Evolutionary conservation across 2,329 filamentous ascomycete genomes (phyloP), one percentile per base, ranked within the genome.

Genomic region (Aureobasidium sp.): DNA sequence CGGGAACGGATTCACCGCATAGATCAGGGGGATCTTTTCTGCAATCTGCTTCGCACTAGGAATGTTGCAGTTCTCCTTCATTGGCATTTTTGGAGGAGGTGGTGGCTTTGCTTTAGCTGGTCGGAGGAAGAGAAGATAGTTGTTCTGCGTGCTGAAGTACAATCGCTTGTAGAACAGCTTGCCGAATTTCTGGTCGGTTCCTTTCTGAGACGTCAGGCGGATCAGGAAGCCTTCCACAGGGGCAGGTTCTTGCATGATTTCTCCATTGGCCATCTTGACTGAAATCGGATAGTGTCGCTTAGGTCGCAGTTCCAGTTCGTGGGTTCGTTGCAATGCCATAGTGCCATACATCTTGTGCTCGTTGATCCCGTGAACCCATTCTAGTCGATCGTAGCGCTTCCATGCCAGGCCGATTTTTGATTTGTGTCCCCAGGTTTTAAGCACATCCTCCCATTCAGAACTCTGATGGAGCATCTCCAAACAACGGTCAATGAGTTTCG

Each of bases 301-400:
- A 0, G 85, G 84, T 3, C 85, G 79, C 42, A 88, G 71, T 70
- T 88, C 85, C 17, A 88, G 79, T 56, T 88, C 85, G 68, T 88
- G 85, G 2, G 85, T 84, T 55, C 79, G 81, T 65, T 83, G 77
- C 85, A 88, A 87, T 36, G 84, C 86, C 65, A 88, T 84, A 0
- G 84, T 82, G 39, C 86, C 86, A 65, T 87, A 87, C 85, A 88
- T 88, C 64, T 82, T 84, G 66, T 84, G 80, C 69, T 88, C 86
- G 59, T 87, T 85, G 12, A 77, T 76, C 17, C 86, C 86, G 70
- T 86, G 80, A 5, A 88, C 77, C 86, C 86, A 88, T 72, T 88
- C 86, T 17, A 88, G 74, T 27, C 86, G 79, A 68, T 88, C 86
- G 68, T 88, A 88, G 50, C 86, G 78, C 71, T 85, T 86, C 86